Percentiles rank a stretch among this genome's conserved stretches.
These are phyloP conservation scores for Ilyonectria robusta DNA, from an alignment of 2,329 filamentous ascomycete species.

Conservation along the genomic window DNA sequence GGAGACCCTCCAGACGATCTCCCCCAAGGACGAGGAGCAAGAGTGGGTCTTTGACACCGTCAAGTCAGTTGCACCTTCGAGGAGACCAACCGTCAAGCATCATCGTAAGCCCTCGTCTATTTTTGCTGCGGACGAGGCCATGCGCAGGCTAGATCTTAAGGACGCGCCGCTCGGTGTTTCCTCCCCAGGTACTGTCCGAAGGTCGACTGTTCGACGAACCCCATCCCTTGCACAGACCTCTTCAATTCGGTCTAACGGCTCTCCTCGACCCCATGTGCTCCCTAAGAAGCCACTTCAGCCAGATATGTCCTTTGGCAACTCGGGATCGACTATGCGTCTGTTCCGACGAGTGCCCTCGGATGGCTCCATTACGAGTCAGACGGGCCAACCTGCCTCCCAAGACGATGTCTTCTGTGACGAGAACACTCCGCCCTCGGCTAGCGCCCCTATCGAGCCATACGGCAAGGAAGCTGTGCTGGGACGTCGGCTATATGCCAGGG, in stretches of 20 bases:
- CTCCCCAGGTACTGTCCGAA: slow-evolving; percentile 71
- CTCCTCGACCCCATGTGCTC: slow-evolving; percentile 59
- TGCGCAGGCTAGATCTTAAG: slow-evolving; percentile 73
- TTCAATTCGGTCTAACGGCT: slow-evolving; percentile 56
- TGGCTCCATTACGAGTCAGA: slow-evolving; percentile 63
- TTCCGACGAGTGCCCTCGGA: slow-evolving; percentile 90
- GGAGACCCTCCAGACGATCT: slow-evolving; percentile 85
- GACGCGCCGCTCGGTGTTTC: slow-evolving; percentile 71
- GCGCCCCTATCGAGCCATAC: slow-evolving; percentile 66
- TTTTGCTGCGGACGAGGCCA: slow-evolving; percentile 70
- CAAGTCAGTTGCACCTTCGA: slow-evolving; percentile 75
- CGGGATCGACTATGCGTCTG: slow-evolving; percentile 89
- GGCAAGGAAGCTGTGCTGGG: slow-evolving; percentile 89
- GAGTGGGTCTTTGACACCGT: slow-evolving; percentile 98
- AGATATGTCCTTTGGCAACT: slow-evolving; percentile 94
- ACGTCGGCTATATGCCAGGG: slow-evolving; percentile 83
- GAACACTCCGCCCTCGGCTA: slow-evolving; percentile 69
- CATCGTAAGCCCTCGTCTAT: slow-evolving; percentile 71
- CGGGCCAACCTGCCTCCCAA: slow-evolving; percentile 53
- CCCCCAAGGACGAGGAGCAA: slow-evolving; percentile 78
- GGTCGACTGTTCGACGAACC: slow-evolving; percentile 68
- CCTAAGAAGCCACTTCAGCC: slow-evolving; percentile 86
- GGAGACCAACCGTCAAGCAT: slow-evolving; percentile 66
- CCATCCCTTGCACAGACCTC: slow-evolving; percentile 59
- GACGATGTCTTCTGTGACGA: slow-evolving; percentile 70